Base-by-base conservation (phyloP, 768 basidiomycete species). In the Podaxis sp. region DNA sequence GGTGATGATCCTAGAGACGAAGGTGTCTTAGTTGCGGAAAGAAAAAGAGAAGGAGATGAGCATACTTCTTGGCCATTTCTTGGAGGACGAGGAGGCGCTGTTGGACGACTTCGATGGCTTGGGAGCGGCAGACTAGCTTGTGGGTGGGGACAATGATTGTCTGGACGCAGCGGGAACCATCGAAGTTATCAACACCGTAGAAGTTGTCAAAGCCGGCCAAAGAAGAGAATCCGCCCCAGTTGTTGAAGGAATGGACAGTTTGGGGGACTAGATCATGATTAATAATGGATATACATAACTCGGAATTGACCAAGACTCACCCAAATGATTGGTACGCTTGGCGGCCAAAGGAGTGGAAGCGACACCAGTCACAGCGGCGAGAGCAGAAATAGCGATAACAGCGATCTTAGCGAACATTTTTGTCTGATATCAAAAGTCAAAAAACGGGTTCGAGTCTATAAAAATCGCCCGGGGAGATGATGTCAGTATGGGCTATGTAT, bases 31-130 rank as follows among this genome's bases (percentile, higher is more conserved):
- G 48, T 37, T 30, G 22, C n/a, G 12, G 20, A 4, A 36, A 33
- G 17, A 5, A 7, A 7, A 37, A 38, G 10, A 12, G 49, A 17
- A 2, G 15, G 8, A 61, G 22, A n/a, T 49, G n/a, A 41, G 48
- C 68, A 64, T 57, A 80, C 80, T 72, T 75, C 72, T 81, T 81
- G 41, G 78, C 79, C 73, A 81, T 77, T 69, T 82, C 80, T 61
- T 77, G 76, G 36, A 82, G 70, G 58, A 83, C 74, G 40, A 77
- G 72, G 36, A 82, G 75, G 6, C 76, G 74, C 62, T 83, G 81
- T 63, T 83, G 82, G 56, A 81, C 72, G 69, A 83, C 77, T 57
- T 71, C 71, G 55, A 80, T 65, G 40, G 67, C 64, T 66, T 76
- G 68, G 22, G 71, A 69, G 60, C 73, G 77, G 73, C 80, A 81